Percentiles rank a stretch among this genome's conserved stretches.
Conservation (phyloP, 768 basidiomycete genomes). For the Rhodotorula toruloides region DNA sequence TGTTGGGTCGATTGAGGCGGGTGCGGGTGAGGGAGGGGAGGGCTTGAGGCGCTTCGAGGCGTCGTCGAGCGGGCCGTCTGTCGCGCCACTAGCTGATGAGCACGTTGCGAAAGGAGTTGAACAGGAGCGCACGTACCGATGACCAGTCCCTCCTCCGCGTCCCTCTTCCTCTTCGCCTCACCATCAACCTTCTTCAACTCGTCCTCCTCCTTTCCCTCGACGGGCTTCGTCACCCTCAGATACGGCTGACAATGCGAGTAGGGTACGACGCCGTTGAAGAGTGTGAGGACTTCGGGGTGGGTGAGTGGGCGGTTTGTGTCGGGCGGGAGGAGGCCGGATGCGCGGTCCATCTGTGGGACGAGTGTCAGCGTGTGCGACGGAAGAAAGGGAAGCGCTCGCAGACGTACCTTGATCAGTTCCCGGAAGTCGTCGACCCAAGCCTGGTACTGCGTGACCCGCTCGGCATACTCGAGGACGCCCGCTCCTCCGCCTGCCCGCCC, state of each 20-base stretch:
- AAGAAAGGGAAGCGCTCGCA: background rate
- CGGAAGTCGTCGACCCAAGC: constrained; percentile 59
- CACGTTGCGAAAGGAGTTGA: background rate
- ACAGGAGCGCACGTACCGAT: background rate
- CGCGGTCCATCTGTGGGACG: constrained; percentile 12
- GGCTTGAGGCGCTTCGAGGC: constrained; percentile 9
- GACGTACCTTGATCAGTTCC: constrained; percentile 55
- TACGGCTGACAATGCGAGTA: constrained; percentile 71
- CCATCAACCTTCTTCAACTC: constrained; percentile 23
- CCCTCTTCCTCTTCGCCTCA: constrained; percentile 22
- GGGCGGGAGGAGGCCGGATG: constrained; percentile 10
- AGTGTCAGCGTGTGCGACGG: background rate
- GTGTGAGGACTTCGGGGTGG: constrained; percentile 15
- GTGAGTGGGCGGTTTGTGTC: constrained; percentile 28
- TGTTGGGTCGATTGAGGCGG: background rate
- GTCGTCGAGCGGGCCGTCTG: background rate
- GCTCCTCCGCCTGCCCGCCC: constrained; percentile 50
- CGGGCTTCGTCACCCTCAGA: constrained; percentile 51
- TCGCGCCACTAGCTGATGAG: background rate
- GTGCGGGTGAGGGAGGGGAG: background rate
- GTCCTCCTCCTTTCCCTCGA: constrained; percentile 32
- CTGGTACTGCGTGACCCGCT: constrained; percentile 60
- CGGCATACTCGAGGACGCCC: constrained; percentile 53
- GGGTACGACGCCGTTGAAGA: constrained; percentile 50
- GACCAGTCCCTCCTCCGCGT: constrained; percentile 6